Base-by-base conservation (phyloP, 805 yeast genomes). In the Candida tammaniensis region DNA sequence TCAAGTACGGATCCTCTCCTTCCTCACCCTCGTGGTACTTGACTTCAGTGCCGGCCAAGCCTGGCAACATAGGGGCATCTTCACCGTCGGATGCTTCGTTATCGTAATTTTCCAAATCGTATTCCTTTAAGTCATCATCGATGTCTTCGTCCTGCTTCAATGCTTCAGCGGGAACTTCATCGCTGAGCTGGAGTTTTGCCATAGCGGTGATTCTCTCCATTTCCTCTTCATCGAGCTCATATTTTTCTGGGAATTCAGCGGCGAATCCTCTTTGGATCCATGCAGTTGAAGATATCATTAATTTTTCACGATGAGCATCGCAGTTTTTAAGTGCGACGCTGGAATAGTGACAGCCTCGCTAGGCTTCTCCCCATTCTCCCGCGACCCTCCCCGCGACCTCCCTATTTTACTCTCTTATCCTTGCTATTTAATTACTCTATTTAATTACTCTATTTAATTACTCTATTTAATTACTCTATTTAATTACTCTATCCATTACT, bases 251-350 rank as follows among this genome's bases (percentile, higher is more conserved):
- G 54, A 82, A 86, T 59, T 89, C 97, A 24, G 94, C 76, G 18
- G 98, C 94, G 59, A 73, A 84, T 4, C 98, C 98, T 52, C 96
- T 78, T 31, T 98, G 97, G 16, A 91, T 96, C 98, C 98, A 93
- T 33, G 81, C 68, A 31, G 93, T 80, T 17, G 97, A 83, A 24
- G 98, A 87, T 44, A 91, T 82, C 96, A 89, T 88, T 11, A 16
- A 27, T 12, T 12, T 17, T 27, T 33, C 30, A 32, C 32, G 37
- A 33, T 28, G 37, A 34, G 37, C n/a, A n/a, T n/a, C n/a, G n/a
- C n/a, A n/a, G n/a, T n/a, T n/a, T n/a, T n/a, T n/a, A n/a, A n/a
- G n/a, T n/a, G n/a, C n/a, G n/a, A n/a, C n/a, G n/a, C n/a, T n/a
- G n/a, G n/a, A n/a, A n/a, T n/a, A n/a, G n/a, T n/a, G n/a, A n/a